Evolutionary conservation across 169 alveolate genomes (phyloP).

Genomic region (Theileria orientalis): DNA sequence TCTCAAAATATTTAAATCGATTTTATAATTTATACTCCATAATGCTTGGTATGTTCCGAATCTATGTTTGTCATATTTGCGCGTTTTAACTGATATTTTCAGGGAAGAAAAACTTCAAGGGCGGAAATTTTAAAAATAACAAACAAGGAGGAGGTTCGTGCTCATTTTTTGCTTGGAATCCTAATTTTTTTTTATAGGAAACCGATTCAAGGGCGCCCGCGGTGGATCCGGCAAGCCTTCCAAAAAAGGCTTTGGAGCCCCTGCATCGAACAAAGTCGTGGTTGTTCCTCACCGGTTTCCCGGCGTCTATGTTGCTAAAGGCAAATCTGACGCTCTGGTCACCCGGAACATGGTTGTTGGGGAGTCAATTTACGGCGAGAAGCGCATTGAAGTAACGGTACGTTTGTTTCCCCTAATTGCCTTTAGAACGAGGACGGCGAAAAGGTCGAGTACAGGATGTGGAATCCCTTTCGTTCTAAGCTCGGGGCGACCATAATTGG

Average conservation of each 20-base stretch:
- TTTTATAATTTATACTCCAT: neutral
- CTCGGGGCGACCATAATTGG: slow-evolving; percentile 98
- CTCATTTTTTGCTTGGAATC: neutral
- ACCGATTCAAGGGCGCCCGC: slow-evolving; percentile 57
- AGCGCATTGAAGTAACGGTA: slow-evolving; percentile 90
- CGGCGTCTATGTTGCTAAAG: slow-evolving; percentile 95
- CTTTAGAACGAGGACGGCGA: slow-evolving; percentile 81
- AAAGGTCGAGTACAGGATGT: slow-evolving; percentile 96
- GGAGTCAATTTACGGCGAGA: slow-evolving; percentile 98
- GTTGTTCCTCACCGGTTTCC: slow-evolving; percentile 95
- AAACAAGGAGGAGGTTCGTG: slow-evolving; percentile 34
- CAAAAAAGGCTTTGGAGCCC: slow-evolving; percentile 58
- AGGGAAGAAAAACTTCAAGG: slow-evolving; percentile 63
- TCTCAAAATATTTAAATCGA: neutral
- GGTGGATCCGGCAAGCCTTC: slow-evolving; percentile 44
- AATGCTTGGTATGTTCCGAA: slow-evolving; percentile 50
- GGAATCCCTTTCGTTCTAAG: slow-evolving; percentile 99
- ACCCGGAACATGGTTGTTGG: slow-evolving; percentile 97
- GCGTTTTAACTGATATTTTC: neutral
- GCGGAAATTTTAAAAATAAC: slow-evolving; percentile 49
- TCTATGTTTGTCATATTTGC: neutral
- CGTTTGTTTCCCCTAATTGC: neutral
- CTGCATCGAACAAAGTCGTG: slow-evolving; percentile 89
- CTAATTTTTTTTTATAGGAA: slow-evolving; percentile 32
- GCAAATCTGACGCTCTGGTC: slow-evolving; percentile 94